These are phyloP conservation scores for Suillus bovinus DNA, from an alignment of 768 basidiomycete genomes.

Conservation along the genomic window DNA sequence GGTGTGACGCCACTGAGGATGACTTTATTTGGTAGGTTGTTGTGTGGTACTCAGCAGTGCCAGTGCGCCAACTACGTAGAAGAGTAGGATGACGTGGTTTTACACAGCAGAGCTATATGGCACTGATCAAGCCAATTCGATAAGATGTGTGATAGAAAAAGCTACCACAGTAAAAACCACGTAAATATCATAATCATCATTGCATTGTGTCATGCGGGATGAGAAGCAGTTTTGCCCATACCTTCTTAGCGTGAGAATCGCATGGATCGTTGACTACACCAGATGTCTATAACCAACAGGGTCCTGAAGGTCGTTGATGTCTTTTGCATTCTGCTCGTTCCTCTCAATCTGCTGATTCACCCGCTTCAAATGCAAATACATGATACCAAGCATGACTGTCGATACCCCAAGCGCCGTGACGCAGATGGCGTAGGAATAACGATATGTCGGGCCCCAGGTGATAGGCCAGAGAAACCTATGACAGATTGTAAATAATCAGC, in stretches of 20 bases:
- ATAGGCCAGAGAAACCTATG: slow-evolving; percentile 61
- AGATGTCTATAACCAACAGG: slow-evolving; percentile 6
- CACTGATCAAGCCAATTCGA: too few species aligned
- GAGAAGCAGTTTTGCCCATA: neutral
- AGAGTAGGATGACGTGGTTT: too few species aligned
- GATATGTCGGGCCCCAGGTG: slow-evolving; percentile 67
- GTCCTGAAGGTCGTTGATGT: neutral
- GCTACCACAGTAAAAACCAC: neutral
- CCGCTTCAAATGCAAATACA: slow-evolving; percentile 40
- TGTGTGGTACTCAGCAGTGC: neutral
- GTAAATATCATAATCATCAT: too few species aligned
- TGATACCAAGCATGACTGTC: slow-evolving; percentile 47
- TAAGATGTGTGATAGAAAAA: neutral
- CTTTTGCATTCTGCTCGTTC: slow-evolving; percentile 27
- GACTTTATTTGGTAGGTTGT: neutral
- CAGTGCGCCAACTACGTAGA: too few species aligned
- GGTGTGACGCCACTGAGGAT: slow-evolving; percentile 11
- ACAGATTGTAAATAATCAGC: neutral
- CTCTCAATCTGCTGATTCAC: slow-evolving; percentile 39
- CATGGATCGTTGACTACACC: neutral
- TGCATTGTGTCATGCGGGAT: neutral
- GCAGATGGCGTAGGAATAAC: slow-evolving; percentile 68
- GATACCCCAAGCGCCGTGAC: slow-evolving; percentile 52
- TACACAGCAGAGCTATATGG: too few species aligned
- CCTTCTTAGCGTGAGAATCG: neutral